Conservation (phyloP, 768 basidiomycete species). For the Lactifluus echinatus region DNA sequence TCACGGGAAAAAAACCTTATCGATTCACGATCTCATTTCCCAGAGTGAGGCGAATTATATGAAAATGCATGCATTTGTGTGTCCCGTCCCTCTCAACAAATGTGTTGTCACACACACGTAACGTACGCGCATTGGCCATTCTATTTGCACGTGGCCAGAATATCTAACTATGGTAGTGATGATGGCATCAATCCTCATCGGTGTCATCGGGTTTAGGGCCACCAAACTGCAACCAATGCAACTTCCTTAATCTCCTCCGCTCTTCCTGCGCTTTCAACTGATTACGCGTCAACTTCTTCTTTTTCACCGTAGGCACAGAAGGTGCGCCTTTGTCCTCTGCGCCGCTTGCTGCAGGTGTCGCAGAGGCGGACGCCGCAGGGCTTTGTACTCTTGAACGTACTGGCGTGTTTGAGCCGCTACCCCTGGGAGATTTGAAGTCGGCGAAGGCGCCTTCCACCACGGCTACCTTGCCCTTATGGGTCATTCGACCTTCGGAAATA, state of each 20-base stretch:
- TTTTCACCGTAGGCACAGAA: conserved; percentile 51
- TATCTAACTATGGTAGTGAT: not conserved
- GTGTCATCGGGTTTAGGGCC: conserved; percentile 80
- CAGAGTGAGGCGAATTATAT: conserved; percentile 6
- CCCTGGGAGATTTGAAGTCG: conserved; percentile 58
- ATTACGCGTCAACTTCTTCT: conserved; percentile 88
- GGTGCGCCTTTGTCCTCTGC: conserved; percentile 47
- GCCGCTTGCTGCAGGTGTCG: conserved; percentile 75
- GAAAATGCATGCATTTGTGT: conserved; percentile 2
- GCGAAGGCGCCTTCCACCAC: conserved; percentile 79
- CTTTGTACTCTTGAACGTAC: conserved; percentile 60
- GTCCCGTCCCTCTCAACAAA: conserved; percentile 2
- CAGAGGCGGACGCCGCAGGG: conserved; percentile 58
- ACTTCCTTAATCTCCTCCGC: conserved; percentile 66
- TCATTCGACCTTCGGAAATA: conserved; percentile 76
- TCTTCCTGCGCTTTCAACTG: conserved; percentile 87
- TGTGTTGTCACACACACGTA: not conserved
- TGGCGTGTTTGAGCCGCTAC: conserved; percentile 66
- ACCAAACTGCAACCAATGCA: conserved; percentile 76
- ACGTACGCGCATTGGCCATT: not conserved
- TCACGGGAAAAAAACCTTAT: conserved; percentile 16
- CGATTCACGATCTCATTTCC: conserved; percentile 17
- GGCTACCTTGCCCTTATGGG: conserved; percentile 81
- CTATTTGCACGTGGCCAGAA: not conserved
- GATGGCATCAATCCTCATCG: conserved; percentile 33